Evolutionary conservation across 2,329 filamentous ascomycete species (phyloP), one percentile per base, ranked within the genome.

Genomic region (Diaporthe batatas): DNA sequence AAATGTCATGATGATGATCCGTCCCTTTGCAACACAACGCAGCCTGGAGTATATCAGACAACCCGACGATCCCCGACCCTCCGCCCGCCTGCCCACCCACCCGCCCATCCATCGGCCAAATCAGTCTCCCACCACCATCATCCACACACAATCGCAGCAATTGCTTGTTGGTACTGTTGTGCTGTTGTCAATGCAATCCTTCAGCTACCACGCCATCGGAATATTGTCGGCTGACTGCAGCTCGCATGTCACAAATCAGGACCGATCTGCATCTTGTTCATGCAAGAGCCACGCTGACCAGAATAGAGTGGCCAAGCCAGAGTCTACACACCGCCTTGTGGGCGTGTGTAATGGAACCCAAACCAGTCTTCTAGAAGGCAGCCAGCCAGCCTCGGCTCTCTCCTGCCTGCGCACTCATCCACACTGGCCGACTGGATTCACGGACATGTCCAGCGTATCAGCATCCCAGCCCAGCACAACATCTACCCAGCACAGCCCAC

Each of bases 191-290:
- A 36, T 39, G 36, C 36, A 1, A 29, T 58, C 36, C 25, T 47
- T 54, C 64, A 54, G 53, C 44, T 53, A 18, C 55, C 55, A 62
- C 21, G 47, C 68, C 67, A 21, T 36, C 55, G 44, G 55, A 34
- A 42, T 18, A 16, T 53, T 42, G 18, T 53, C n/a, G 32, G 55
- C 55, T 29, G 55, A 62, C 47, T 32, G 44, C 55, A 54, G 44
- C 68, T 70, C 44, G 57, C 68, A 62, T 51, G 44, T 70, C 68
- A 51, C 68, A 51, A 62, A 70, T 53, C 68, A 70, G 68, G 68
- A 44, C 55, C 68, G 44, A 62, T 42, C 55, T 53, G 32, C 55
- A 42, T 54, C 12, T 53, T 53, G 23, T 12, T 44, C 53, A 42
- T 23, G 53, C 42, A 21, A 54, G 32, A 62, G 25, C 44, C 32